Evolutionary conservation across 202 grass and related monocot genomes (phyloP).

Genomic region (Musa balbisiana): DNA sequence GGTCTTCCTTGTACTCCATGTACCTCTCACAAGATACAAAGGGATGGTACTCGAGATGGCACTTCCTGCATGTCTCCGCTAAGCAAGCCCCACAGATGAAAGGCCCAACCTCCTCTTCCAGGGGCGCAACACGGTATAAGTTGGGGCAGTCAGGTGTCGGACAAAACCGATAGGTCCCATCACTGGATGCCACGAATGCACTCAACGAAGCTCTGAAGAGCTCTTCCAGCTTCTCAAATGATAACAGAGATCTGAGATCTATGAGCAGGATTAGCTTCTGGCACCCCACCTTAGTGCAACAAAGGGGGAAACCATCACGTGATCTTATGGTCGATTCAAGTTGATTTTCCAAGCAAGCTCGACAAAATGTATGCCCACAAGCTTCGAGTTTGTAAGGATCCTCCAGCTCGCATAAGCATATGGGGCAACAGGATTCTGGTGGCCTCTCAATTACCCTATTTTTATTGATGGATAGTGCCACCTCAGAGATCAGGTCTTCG

Average conservation of each 20-base stretch:
- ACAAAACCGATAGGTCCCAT: slow-evolving; percentile 67
- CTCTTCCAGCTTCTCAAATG: slow-evolving; percentile 55
- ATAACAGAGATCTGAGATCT: slow-evolving; percentile 59
- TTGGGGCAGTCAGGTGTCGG: slow-evolving; percentile 68
- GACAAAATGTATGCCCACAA: slow-evolving; percentile 75
- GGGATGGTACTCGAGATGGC: slow-evolving; percentile 75
- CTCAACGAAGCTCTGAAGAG: slow-evolving; percentile 73
- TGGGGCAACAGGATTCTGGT: slow-evolving; percentile 50
- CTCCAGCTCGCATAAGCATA: slow-evolving; percentile 84
- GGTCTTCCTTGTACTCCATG: slow-evolving; percentile 78
- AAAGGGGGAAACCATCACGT: slow-evolving; percentile 70
- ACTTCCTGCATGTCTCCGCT: slow-evolving; percentile 80
- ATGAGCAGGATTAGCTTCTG: slow-evolving; percentile 45
- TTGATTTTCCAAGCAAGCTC: slow-evolving; percentile 72
- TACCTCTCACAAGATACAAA: slow-evolving; percentile 71
- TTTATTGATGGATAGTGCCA: slow-evolving; percentile 33
- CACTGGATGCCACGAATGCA: slow-evolving; percentile 56
- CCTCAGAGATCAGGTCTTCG: slow-evolving; percentile 52
- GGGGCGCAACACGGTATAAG: slow-evolving; percentile 47
- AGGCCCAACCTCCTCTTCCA: slow-evolving; percentile 33
- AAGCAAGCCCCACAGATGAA: slow-evolving; percentile 72
- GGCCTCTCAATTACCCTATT: slow-evolving; percentile 27
- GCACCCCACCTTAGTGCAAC: slow-evolving; percentile 61
- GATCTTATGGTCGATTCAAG: slow-evolving; percentile 63
- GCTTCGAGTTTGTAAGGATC: slow-evolving; percentile 82